A percentile compares a stretch with the other conserved stretches of the same genome.
Evolutionary conservation across 192 early-diverging fungal species (phyloP).

Genomic region (Coemansia sp.): DNA sequence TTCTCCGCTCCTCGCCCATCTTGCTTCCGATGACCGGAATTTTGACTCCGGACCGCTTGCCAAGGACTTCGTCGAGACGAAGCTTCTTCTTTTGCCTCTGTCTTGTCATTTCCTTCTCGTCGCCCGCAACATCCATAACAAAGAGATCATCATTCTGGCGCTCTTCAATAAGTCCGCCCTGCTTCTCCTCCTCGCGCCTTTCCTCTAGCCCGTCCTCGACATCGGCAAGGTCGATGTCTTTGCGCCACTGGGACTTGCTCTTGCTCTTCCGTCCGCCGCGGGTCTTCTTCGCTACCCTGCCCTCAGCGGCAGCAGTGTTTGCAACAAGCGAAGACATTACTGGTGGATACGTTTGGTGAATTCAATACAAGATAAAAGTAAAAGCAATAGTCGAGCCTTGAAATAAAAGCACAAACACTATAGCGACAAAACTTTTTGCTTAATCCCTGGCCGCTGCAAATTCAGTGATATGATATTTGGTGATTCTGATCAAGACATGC

Average conservation of each 20-base stretch:
- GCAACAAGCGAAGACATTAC: constrained; percentile 23
- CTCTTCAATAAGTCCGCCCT: constrained; percentile 28
- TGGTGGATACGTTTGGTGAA: background rate
- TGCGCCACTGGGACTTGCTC: constrained; percentile 89
- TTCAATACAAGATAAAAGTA: background rate
- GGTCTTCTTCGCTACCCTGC: constrained; percentile 39
- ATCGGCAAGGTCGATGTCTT: constrained; percentile 81
- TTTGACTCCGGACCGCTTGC: constrained; percentile 64
- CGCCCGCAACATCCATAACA: constrained; percentile 19
- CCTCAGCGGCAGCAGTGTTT: background rate
- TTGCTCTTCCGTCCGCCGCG: constrained; percentile 83
- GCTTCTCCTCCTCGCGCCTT: constrained; percentile 68
- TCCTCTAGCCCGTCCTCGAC: constrained; percentile 76
- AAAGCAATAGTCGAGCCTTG: background rate
- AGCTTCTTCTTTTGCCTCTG: constrained; percentile 53
- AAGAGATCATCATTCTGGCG: constrained; percentile 33
- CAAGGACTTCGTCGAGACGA: constrained; percentile 82
- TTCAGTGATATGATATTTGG: too few relatives aligned
- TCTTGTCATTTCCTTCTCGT: constrained; percentile 19
- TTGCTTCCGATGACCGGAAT: constrained; percentile 20
- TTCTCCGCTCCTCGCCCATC: constrained; percentile 29
- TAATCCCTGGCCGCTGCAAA: too few relatives aligned
- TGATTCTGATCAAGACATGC: too few relatives aligned
- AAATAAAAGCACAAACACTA: background rate
- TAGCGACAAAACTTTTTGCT: too few relatives aligned